These are phyloP conservation scores for Casuarina glauca DNA, from an alignment of 306 rosid species.

Conservation along the genomic window DNA sequence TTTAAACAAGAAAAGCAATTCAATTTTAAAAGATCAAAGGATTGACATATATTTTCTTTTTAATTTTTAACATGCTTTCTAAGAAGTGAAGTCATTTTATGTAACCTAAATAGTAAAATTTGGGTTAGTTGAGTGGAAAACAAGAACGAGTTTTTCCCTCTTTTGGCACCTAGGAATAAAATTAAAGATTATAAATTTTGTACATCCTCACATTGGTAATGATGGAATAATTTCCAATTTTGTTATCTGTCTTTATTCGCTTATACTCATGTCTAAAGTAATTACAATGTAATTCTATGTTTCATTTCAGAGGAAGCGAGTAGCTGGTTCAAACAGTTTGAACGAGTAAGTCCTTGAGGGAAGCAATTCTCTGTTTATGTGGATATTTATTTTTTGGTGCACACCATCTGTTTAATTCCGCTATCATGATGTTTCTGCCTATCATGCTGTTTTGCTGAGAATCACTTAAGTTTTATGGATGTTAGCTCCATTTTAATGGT, in stretches of 20 bases:
- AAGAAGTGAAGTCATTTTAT: neutral
- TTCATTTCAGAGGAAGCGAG: conserved; percentile 11
- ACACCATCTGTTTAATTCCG: neutral
- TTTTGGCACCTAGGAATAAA: neutral
- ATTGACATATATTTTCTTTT: neutral
- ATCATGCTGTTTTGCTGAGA: neutral
- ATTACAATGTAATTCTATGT: neutral
- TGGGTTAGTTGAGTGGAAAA: neutral
- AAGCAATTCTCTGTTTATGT: neutral
- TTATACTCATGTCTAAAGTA: neutral
- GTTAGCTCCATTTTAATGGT: neutral
- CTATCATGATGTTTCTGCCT: neutral
- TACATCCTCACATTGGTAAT: neutral
- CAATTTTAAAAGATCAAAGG: neutral
- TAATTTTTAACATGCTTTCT: neutral
- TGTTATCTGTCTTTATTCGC: neutral
- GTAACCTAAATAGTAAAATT: neutral
- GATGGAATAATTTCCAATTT: neutral
- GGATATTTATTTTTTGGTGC: neutral
- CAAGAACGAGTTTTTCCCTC: too few relatives aligned
- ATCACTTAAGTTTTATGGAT: neutral
- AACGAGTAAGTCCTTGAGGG: conserved; percentile 4
- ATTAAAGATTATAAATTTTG: neutral
- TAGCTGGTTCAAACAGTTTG: conserved; percentile 5
- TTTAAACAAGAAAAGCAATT: neutral